Base-by-base conservation (phyloP, 805 yeast species). In the Ogataea salicorniae region DNA sequence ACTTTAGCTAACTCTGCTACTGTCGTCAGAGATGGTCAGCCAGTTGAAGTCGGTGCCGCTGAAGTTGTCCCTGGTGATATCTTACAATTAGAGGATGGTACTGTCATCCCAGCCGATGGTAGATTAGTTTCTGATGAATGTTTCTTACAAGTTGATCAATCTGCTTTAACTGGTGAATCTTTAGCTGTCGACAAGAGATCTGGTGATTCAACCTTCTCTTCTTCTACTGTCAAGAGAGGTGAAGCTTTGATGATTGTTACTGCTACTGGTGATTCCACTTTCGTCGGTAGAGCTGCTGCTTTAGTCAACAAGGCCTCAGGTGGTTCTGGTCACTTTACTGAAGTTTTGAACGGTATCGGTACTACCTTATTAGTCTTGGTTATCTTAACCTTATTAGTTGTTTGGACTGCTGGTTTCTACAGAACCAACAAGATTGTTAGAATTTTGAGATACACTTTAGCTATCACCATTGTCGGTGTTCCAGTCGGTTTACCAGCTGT, bases 401-500 rank as follows among this genome's bases (percentile, higher is more conserved):
- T 90, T 68, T 90, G 96, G 97, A 77, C 79, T 67, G 90, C 96
- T 70, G 77, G 87, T 75, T 89, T 90, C 91, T 90, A 90, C 85
- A 83, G 97, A 78, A 79, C 95, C 61, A 82, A 81, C 70, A 79
- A 75, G 69, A 88, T 90, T 70, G 96, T 90, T 66, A 76, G 83
- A 63, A 87, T 90, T 75, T 79, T 90, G 72, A 82, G 96, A 77
- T 87, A 83, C 84, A 85, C 96, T 63, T 77, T 90, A 70, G 97
- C 96, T 61, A 89, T 90, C 72, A 90, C 96, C 77, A 88, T 90
- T 75, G 84, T 90, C 63, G 97, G 97, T 84, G 97, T 90, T 63
- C 97, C 97, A 72, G 97, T 90, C 60, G 97, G 97, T 87, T 83
- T 90, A 71, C 97, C 97, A 73, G 96, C 96, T 71, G 97, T 90